Evolutionary conservation across 1,284 basidiomycete genomes (phyloP).

Genomic region (Earliella scabrosa): DNA sequence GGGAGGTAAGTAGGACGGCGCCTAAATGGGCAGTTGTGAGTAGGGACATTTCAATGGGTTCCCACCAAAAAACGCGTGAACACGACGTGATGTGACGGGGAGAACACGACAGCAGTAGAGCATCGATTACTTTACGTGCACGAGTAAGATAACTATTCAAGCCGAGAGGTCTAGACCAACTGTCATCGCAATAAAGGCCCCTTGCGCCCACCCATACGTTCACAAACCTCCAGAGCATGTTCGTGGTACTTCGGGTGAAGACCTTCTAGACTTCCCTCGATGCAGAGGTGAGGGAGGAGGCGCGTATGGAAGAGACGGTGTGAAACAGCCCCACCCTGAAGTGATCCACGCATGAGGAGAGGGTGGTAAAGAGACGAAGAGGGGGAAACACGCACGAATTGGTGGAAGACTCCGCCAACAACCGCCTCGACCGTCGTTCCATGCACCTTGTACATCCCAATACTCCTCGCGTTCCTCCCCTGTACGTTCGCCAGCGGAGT

Average conservation of each 20-base stretch:
- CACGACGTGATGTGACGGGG: too few species aligned
- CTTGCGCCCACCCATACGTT: constrained; percentile 52
- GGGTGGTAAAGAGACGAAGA: not conserved
- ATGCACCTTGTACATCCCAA: constrained; percentile 77
- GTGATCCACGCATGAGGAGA: not conserved
- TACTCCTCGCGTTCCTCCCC: constrained; percentile 44
- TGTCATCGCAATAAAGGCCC: constrained; percentile 26
- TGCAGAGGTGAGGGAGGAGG: constrained; percentile 59
- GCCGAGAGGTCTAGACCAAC: constrained; percentile 5
- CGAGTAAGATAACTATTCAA: constrained; percentile 21
- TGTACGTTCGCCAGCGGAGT: constrained; percentile 30
- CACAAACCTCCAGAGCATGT: constrained; percentile 47
- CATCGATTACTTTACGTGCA: constrained; percentile 25
- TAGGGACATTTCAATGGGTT: too few species aligned
- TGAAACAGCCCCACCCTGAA: constrained; percentile 61
- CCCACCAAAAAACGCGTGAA: too few species aligned
- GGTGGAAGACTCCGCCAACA: constrained; percentile 77
- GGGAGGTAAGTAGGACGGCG: not conserved
- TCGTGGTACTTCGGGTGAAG: constrained; percentile 55
- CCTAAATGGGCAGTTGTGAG: too few species aligned
- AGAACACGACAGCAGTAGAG: constrained; percentile 11
- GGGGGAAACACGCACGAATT: constrained; percentile 61
- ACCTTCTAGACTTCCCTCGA: constrained; percentile 47
- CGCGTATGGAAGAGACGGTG: constrained; percentile 72
- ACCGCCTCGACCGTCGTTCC: constrained; percentile 77